These are phyloP conservation scores for Aspergillus ruber DNA, from an alignment of 2,329 filamentous ascomycete species.

Conservation along the genomic window DNA sequence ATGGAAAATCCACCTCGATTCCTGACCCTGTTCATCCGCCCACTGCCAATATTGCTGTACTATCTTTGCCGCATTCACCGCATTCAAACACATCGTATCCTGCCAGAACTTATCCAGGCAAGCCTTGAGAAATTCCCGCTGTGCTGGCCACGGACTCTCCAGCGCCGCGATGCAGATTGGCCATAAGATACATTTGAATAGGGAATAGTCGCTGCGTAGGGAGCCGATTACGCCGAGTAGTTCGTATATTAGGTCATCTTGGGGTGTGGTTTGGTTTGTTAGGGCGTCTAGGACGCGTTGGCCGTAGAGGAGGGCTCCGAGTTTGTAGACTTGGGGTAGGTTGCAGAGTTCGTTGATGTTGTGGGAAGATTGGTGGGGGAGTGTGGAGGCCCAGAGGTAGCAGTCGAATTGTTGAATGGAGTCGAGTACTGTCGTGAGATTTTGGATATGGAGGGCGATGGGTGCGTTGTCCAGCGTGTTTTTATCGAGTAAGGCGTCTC, in stretches of 20 bases:
- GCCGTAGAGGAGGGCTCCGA: slow-evolving; percentile 26
- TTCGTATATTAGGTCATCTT: slow-evolving; percentile 17
- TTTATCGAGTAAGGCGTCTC: slow-evolving; percentile 15
- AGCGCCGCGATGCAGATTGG: slow-evolving; percentile 29
- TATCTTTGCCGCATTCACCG: slow-evolving; percentile 24
- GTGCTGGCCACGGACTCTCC: slow-evolving; percentile 17
- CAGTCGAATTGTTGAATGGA: slow-evolving; percentile 20
- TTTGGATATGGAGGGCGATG: slow-evolving; percentile 4
- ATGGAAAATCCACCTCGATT: slow-evolving; percentile 23
- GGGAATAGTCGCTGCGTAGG: slow-evolving; percentile 15
- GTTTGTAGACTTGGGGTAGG: slow-evolving; percentile 23
- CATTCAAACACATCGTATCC: slow-evolving; percentile 26
- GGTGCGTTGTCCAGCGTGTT: slow-evolving; percentile 1
- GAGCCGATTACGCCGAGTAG: slow-evolving; percentile 18
- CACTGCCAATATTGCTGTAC: slow-evolving; percentile 21
- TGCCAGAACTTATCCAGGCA: slow-evolving; percentile 25
- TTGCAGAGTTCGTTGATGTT: slow-evolving; percentile 16
- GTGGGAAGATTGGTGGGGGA: slow-evolving; percentile 11
- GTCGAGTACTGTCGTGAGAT: slow-evolving; percentile 12
- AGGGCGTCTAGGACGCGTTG: slow-evolving; percentile 24
- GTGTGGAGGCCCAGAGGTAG: slow-evolving; percentile 18
- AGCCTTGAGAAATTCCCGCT: slow-evolving; percentile 17
- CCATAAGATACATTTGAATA: slow-evolving; percentile 32
- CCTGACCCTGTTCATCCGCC: background rate
- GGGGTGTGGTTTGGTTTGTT: slow-evolving; percentile 4